These are phyloP conservation scores for Abelmoschus esculentus DNA, from an alignment of 345 rosid species.

Conservation along the genomic window DNA sequence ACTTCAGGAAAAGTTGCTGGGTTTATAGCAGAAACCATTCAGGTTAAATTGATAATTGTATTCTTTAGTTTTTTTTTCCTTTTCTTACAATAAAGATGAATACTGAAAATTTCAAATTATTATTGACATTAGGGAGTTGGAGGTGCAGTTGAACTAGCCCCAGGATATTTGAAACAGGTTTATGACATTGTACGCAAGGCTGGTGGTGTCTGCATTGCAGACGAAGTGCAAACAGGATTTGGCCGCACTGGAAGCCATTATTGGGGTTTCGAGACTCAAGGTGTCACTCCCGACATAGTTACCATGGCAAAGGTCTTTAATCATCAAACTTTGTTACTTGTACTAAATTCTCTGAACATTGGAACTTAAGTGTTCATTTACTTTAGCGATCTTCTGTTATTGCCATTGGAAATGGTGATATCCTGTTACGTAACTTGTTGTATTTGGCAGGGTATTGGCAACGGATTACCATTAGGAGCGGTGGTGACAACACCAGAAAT, in stretches of 20 bases:
- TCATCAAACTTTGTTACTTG: neutral
- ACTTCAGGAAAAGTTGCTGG: slow-evolving; percentile 90
- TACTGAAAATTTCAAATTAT: slow-evolving; percentile 12
- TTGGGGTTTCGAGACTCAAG: slow-evolving; percentile 94
- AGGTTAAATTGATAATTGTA: slow-evolving; percentile 33
- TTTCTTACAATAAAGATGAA: neutral
- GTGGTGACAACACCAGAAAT: slow-evolving; percentile 97
- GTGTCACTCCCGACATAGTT: slow-evolving; percentile 87
- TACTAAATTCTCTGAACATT: neutral
- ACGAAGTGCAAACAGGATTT: slow-evolving; percentile 94
- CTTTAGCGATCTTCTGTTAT: neutral
- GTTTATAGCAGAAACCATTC: slow-evolving; percentile 87
- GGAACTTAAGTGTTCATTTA: neutral
- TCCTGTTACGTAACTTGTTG: slow-evolving; percentile 3
- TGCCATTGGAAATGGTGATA: neutral
- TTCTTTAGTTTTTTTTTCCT: slow-evolving; percentile 3
- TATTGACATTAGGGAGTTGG: slow-evolving; percentile 60
- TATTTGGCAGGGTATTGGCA: slow-evolving; percentile 72
- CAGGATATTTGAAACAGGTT: slow-evolving; percentile 75
- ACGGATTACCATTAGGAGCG: slow-evolving; percentile 91
- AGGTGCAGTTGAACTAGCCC: slow-evolving; percentile 93
- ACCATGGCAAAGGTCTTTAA: slow-evolving; percentile 89
- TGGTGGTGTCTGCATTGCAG: slow-evolving; percentile 91
- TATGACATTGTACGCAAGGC: slow-evolving; percentile 76
- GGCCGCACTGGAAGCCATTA: slow-evolving; percentile 91